Conservation (phyloP, 1,284 basidiomycete genomes). For the Fomes fomentarius region DNA sequence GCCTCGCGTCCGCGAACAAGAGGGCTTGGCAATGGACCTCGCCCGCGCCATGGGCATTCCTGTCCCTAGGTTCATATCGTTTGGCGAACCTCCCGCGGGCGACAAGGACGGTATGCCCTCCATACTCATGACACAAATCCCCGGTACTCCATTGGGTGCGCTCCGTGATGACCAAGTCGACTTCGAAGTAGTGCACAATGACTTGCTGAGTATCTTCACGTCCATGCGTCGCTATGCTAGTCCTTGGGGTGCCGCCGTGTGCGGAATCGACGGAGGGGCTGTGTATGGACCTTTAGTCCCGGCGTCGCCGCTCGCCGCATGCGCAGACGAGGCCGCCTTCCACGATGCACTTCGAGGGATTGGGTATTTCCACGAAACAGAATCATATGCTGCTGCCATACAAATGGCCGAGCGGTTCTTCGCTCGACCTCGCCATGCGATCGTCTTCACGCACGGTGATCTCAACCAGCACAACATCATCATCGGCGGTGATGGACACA, state of each 20-base stretch:
- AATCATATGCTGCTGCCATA: too few relatives aligned
- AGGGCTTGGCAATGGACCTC: conserved; percentile 20
- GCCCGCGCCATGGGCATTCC: conserved; percentile 22
- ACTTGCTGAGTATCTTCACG: conserved; percentile 6
- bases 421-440: conserved; percentile 7
- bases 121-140: conserved; percentile 20
- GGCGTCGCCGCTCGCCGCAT: background rate
- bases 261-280: conserved; percentile 13
- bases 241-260: conserved; percentile 12
- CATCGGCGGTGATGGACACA: conserved; percentile 6
- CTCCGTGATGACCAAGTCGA: conserved; percentile 4
- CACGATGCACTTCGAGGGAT: conserved; percentile 2
- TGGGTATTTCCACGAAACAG: too few relatives aligned
- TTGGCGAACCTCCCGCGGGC: conserved; percentile 2
- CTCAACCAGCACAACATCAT: conserved; percentile 11
- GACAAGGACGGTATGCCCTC: conserved; percentile 5
- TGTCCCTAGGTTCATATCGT: conserved; percentile 20
- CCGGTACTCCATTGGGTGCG: background rate
- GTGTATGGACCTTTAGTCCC: conserved; percentile 10
- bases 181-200: conserved; percentile 4
- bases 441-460: conserved; percentile 19
- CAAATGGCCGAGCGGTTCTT: conserved; percentile 6
- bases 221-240: conserved; percentile 16
- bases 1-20: conserved; percentile 14
- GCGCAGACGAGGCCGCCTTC: conserved; percentile 9